Percentiles rank a stretch among this genome's conserved stretches.
These are phyloP conservation scores for Alternaria ventricosa DNA, from an alignment of 2,329 filamentous ascomycete species.

Conservation along the genomic window DNA sequence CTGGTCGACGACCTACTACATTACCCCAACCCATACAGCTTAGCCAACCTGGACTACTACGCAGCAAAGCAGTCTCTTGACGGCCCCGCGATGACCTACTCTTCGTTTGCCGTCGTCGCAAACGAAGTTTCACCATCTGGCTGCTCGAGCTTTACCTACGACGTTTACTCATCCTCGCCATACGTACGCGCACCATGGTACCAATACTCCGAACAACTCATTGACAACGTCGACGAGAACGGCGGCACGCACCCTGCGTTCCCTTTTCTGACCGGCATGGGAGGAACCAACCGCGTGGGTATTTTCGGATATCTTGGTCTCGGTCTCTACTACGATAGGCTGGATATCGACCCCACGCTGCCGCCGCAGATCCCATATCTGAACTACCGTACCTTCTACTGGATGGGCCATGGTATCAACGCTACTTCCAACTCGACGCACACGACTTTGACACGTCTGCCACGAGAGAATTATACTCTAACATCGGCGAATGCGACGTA, in stretches of 20 bases:
- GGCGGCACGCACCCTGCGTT: conserved; percentile 73
- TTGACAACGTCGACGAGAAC: conserved; percentile 66
- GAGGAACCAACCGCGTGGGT: conserved; percentile 71
- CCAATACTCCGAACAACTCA: conserved; percentile 72
- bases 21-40: conserved; percentile 63
- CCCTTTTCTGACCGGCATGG: conserved; percentile 74
- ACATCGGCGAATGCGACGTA: conserved; percentile 63
- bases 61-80: conserved; percentile 71
- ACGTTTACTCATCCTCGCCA: conserved; percentile 67
- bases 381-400: conserved; percentile 69
- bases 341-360: conserved; percentile 69
- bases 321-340: conserved; percentile 63
- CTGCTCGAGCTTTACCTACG: conserved; percentile 72
- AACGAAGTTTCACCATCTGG: conserved; percentile 70
- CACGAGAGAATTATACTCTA: conserved; percentile 50
- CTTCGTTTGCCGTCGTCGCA: conserved; percentile 71
- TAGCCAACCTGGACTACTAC: conserved; percentile 71
- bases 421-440: conserved; percentile 69
- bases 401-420: conserved; percentile 68
- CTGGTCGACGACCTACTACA: conserved; percentile 69
- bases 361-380: conserved; percentile 69
- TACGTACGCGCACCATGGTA: conserved; percentile 72
- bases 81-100: conserved; percentile 76
- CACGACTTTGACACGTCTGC: conserved; percentile 64
- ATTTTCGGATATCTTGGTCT: conserved; percentile 73